phyloP scores from a whole-genome alignment of 129 eudicot genomes.

The Cynara cardunculus region DNA sequence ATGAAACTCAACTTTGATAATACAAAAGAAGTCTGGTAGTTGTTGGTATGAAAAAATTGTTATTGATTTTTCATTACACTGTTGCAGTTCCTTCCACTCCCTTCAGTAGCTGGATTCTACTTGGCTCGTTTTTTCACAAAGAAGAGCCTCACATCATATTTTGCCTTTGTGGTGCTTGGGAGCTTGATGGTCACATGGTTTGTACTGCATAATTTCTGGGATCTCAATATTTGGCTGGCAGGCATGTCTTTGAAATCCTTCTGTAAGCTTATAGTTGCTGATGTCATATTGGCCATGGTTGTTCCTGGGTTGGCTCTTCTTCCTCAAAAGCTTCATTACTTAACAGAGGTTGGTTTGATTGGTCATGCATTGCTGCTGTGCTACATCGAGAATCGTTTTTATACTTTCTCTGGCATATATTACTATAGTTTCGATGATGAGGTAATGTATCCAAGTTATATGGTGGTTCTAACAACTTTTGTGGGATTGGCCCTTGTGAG shows the following conservation, averaged over 20 bases:
- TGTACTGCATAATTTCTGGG: constrained; percentile 88
- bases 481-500: constrained; percentile 80
- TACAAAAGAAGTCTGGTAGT: background rate
- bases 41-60: background rate
- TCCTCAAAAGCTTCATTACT: constrained; percentile 70
- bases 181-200: constrained; percentile 91
- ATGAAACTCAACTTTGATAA: background rate
- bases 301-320: constrained; percentile 93
- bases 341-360: constrained; percentile 78
- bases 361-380: constrained; percentile 80
- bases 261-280: constrained; percentile 88
- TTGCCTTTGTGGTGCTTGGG: constrained; percentile 85
- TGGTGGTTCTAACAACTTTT: constrained; percentile 80
- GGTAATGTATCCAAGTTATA: constrained; percentile 96
- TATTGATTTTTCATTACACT: background rate
- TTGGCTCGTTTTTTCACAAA: constrained; percentile 93
- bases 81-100: constrained; percentile 90
- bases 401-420: constrained; percentile 73
- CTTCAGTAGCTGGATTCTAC: constrained; percentile 84
- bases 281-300: constrained; percentile 80
- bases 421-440: constrained; percentile 94
- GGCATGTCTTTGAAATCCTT: constrained; percentile 95
- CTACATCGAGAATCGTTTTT: constrained; percentile 87
- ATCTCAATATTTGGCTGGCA: constrained; percentile 93
- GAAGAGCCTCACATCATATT: constrained; percentile 80